Base-by-base conservation (phyloP, 2,329 filamentous ascomycete species). In the Trichocomaceae sp. region DNA sequence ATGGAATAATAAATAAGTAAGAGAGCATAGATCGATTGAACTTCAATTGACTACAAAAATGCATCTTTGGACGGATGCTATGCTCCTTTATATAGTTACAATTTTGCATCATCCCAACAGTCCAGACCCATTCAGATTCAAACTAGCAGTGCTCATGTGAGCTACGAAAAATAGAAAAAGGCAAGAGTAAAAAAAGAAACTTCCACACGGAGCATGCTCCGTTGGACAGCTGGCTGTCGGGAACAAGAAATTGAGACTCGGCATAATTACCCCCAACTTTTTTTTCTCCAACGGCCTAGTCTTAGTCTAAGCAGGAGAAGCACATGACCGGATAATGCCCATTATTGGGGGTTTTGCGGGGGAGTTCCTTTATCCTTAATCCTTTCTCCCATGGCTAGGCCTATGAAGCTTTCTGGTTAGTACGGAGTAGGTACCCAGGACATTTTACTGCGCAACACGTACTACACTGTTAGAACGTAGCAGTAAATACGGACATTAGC, bases 271-370 rank as follows among this genome's bases (percentile, higher is more conserved):
- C 42, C 17, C 12, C 23, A 19, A 17, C 12, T n/a, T 37, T 37
- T 15, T 15, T 41, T 41, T 19, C 37, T 41, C 37, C 37, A 35
- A 15, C 31, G 9, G 31, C 15, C 4, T 15, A 35, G 12, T 5
- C 15, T 5, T 31, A n/a, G 35, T 15, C n/a, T n/a, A n/a, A n/a
- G n/a, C n/a, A n/a, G 23, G n/a, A 26, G 44, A 17, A 46, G 47
- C 53, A 55, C 53, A 55, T 55, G 53, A 55, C 35, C 48, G 26
- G 4, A 4, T 48, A n/a, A n/a, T n/a, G n/a, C n/a, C n/a, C 17
- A 41, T 35, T 22, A 41, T 41, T 19, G 37, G 15, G 2, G 2
- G 10, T 44, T 50, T 45, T 51, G 26, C 49, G 49, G 49, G 49
- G 39, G 17, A 1, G 19, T 15, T 8, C 2, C 37, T 19, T 7